Base-by-base conservation (phyloP, 2,329 filamentous ascomycete genomes). In the Diplocarpon rosae region DNA sequence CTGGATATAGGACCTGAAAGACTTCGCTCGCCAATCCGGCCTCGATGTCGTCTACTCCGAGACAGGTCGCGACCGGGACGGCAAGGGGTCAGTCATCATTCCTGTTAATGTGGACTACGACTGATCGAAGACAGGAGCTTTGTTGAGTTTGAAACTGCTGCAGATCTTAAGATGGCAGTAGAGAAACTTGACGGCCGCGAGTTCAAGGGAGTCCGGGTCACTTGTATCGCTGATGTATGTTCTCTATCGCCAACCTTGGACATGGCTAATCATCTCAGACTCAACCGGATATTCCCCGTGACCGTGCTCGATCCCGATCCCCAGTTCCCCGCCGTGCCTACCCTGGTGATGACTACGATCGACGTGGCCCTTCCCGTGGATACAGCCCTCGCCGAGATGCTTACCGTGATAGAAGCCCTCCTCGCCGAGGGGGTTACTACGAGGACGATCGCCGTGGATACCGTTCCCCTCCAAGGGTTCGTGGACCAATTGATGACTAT, bases 41-140 rank as follows among this genome's bases (percentile, higher is more conserved):
- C 78, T 95, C 66, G 92, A 96, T 65, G 92, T 98, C 55, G 92
- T 98, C 61, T 98, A 95, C 66, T 95, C 89, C 54, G 92, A 98
- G 70, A 93, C 93, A 49, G 83, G 82, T 59, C 88, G 90, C 60
- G 89, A 94, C 63, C 84, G 83, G 55, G 87, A 93, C 64, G 87
- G 88, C 55, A 86, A 85, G 77, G 90, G 90, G 88, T 95, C 68
- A 68, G 83, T 72, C 48, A 33, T 45, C 15, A 17, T 30, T 38
- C 15, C 32, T 30, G 16, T 13, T 17, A 15, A 48, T 15, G 8
- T 37, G 16, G 17, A 36, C 14, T n/a, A 37, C 37, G 42, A 24
- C 54, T 56, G 50, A 54, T 46, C 17, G 8, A 27, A 42, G 24
- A 45, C 39, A 58, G 46, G 62, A 95, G 90, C 60, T 96, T 95